A percentile compares a stretch with the other conserved stretches of the same genome.
These are phyloP conservation scores for Babesia ovis DNA, from an alignment of 169 alveolate genomes.

Conservation along the genomic window DNA sequence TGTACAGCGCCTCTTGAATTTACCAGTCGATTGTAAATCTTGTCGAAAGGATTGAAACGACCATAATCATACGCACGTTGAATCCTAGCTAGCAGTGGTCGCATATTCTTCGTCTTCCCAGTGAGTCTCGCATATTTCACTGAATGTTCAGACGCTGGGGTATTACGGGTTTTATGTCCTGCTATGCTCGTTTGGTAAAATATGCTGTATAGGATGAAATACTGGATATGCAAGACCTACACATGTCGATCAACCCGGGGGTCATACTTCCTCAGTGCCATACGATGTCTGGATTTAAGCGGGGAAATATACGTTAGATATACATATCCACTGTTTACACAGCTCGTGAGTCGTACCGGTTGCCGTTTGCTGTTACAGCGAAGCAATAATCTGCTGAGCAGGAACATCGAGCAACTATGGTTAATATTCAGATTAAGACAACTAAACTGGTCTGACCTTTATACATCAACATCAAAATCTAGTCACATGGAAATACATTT, in stretches of 20 bases:
- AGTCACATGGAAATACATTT: too few relatives aligned
- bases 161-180: constrained; percentile 42
- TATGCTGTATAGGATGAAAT: constrained; percentile 15
- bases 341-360: constrained; percentile 76
- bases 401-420: constrained; percentile 76
- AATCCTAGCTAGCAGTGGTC: constrained; percentile 75
- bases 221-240: constrained; percentile 55
- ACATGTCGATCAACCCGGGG: constrained; percentile 82
- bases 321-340: constrained; percentile 78
- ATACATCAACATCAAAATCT: too few relatives aligned
- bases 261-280: constrained; percentile 83
- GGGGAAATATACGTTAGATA: constrained; percentile 83
- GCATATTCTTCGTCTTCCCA: constrained; percentile 78
- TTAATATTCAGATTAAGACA: too few relatives aligned
- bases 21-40: constrained; percentile 50
- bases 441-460: too few relatives aligned
- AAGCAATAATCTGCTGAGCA: constrained; percentile 67
- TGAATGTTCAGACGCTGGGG: constrained; percentile 73
- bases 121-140: constrained; percentile 73
- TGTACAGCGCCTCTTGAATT: constrained; percentile 43
- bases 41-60: constrained; percentile 69
- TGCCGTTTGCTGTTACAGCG: constrained; percentile 82
- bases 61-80: constrained; percentile 85
- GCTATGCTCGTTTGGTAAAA: constrained; percentile 64
- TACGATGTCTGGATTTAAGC: constrained; percentile 72